phyloP scores from a whole-genome alignment of 2,329 filamentous ascomycete genomes.

The Bipolaris oryzae region DNA sequence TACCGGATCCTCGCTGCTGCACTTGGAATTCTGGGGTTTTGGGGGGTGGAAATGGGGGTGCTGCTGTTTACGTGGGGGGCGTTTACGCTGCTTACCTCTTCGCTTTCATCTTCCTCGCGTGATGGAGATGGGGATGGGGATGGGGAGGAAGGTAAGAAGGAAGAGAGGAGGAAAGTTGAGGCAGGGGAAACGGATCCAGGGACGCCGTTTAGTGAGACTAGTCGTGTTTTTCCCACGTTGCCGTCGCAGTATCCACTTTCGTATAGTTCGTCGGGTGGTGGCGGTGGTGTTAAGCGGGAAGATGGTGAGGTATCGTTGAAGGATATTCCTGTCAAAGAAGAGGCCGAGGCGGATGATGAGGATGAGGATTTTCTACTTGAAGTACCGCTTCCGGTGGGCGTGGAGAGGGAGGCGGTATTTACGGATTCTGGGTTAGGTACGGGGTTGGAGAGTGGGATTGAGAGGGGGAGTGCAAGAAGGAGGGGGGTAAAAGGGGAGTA shows the following conservation, averaged over 20 bases:
- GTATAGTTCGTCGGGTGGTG: conserved; percentile 36
- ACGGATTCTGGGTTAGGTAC: conserved; percentile 57
- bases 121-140: neutral
- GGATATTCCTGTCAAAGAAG: conserved; percentile 32
- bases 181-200: conserved; percentile 21
- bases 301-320: conserved; percentile 12
- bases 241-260: conserved; percentile 51
- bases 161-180: conserved; percentile 14
- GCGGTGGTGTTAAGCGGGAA: neutral
- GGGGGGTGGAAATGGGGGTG: conserved; percentile 73
- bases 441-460: conserved; percentile 49
- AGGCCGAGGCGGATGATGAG: conserved; percentile 53
- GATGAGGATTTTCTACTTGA: conserved; percentile 53
- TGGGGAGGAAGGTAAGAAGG: neutral
- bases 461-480: conserved; percentile 21
- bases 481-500: conserved; percentile 1
- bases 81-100: conserved; percentile 52
- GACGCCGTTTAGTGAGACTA: conserved; percentile 53
- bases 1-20: conserved; percentile 74
- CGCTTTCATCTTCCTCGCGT: neutral
- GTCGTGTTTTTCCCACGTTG: conserved; percentile 57
- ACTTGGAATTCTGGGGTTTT: conserved; percentile 74
- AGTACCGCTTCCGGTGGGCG: conserved; percentile 22
- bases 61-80: conserved; percentile 69
- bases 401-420: conserved; percentile 20